These are phyloP conservation scores for Aureobasidium melanogenum DNA, from an alignment of 2,329 filamentous ascomycete genomes.

Conservation along the genomic window DNA sequence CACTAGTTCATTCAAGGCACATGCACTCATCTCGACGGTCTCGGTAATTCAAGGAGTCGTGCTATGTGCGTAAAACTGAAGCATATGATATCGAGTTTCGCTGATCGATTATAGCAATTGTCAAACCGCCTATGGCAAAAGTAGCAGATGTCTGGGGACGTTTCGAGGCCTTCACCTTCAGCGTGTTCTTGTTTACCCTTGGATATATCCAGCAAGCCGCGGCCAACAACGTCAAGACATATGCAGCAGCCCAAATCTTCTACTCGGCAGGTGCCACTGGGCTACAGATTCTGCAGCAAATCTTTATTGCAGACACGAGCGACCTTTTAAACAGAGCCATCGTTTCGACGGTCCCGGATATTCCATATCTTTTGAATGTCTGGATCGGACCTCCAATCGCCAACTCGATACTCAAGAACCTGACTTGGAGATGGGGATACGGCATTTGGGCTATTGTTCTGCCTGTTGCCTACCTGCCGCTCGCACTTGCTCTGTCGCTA, in stretches of 20 bases:
- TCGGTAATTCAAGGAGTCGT: conserved; percentile 56
- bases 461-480: conserved; percentile 46
- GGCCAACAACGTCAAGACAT: conserved; percentile 46
- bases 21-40: conserved; percentile 58
- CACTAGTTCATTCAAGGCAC: conserved; percentile 55
- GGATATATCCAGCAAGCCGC: conserved; percentile 51
- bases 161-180: conserved; percentile 49
- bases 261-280: conserved; percentile 53
- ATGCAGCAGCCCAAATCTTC: conserved; percentile 50
- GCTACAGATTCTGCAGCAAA: conserved; percentile 52
- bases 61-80: conserved; percentile 38
- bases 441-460: conserved; percentile 55
- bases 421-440: conserved; percentile 55
- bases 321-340: conserved; percentile 52
- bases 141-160: conserved; percentile 55
- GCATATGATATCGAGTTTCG: neutral
- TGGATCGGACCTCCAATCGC: conserved; percentile 51
- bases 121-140: conserved; percentile 54
- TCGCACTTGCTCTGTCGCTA: conserved; percentile 43
- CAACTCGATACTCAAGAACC: conserved; percentile 35
- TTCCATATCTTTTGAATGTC: conserved; percentile 52
- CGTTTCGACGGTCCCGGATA: conserved; percentile 49
- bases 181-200: conserved; percentile 45
- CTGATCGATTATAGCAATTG: conserved; percentile 35
- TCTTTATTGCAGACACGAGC: conserved; percentile 57